Conservation (phyloP, 2,329 filamentous ascomycete species). For the Aspergillus ruber region DNA sequence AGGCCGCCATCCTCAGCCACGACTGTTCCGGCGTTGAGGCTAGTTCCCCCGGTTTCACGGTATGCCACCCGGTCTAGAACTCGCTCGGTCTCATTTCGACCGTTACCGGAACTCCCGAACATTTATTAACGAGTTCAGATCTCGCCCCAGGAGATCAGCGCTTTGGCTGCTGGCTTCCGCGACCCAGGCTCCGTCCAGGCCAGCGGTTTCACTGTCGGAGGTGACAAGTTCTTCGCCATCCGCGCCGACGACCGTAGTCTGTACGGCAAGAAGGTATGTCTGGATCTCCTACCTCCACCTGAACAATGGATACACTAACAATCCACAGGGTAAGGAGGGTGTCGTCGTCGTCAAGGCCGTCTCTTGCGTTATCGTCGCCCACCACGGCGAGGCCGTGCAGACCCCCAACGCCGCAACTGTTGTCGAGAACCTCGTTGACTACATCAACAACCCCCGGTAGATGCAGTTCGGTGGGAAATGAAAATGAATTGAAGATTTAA, state of each 20-base stretch:
- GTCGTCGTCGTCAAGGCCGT: constrained; percentile 78
- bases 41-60: constrained; percentile 61
- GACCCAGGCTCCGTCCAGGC: constrained; percentile 42
- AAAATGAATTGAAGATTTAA: constrained; percentile 7
- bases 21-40: constrained; percentile 81
- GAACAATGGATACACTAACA: too few relatives aligned
- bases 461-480: constrained; percentile 14
- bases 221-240: constrained; percentile 71
- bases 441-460: constrained; percentile 72
- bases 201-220: constrained; percentile 68
- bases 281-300: constrained; percentile 12
- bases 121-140: constrained; percentile 32
- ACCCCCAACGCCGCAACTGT: constrained; percentile 71
- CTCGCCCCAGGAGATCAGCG: constrained; percentile 49
- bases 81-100: neutral
- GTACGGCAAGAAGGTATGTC: constrained; percentile 74
- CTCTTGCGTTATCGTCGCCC: constrained; percentile 80
- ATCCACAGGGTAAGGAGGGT: constrained; percentile 65
- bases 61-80: constrained; percentile 40
- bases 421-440: constrained; percentile 79
- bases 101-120: neutral
- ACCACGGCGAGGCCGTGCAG: constrained; percentile 69
- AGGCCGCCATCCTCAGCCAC: constrained; percentile 75
- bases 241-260: constrained; percentile 70
- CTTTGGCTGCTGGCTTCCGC: constrained; percentile 48